A percentile compares a stretch with the other conserved stretches of the same genome.
Evolutionary conservation across 129 eudicot genomes (phyloP).

Genomic region (Deinandra increscens): DNA sequence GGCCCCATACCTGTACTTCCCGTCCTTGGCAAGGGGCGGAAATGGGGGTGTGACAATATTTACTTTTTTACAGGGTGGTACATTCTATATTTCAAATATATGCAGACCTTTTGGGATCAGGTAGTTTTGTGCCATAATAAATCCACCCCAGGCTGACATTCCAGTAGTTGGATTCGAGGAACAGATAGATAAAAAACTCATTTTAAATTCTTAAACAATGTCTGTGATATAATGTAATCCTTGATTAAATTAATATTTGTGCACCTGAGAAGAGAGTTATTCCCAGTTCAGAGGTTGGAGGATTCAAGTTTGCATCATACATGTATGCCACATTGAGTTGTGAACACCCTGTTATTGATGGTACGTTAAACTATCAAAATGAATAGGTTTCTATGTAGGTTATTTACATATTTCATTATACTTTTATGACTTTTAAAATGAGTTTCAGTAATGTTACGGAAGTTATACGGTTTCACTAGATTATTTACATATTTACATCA

Average conservation of each 20-base stretch:
- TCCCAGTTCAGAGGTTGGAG: slow-evolving; percentile 60
- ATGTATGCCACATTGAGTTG: slow-evolving; percentile 94
- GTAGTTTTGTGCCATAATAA: slow-evolving; percentile 98
- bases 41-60: too few species aligned
- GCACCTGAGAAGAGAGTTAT: slow-evolving; percentile 93
- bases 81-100: slow-evolving; percentile 73
- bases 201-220: not conserved
- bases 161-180: slow-evolving; percentile 89
- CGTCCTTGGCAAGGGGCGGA: too few species aligned
- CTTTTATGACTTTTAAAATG: too few species aligned
- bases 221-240: not conserved
- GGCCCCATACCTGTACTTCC: too few species aligned
- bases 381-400: not conserved
- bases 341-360: slow-evolving; percentile 98
- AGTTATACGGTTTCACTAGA: too few species aligned
- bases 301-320: slow-evolving; percentile 65
- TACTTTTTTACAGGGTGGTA: slow-evolving; percentile 56
- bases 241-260: slow-evolving; percentile 2
- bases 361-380: slow-evolving; percentile 31
- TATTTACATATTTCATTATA: too few species aligned
- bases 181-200: slow-evolving; percentile 14
- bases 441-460: too few species aligned
- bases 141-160: slow-evolving; percentile 90
- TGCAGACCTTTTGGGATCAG: slow-evolving; percentile 90
- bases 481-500: too few species aligned